Conservation (phyloP, 78 protist species). For the Dictyostelium discoideum region dicty_2.7 NC_007089.4:5194501-5195000, state of each 20-base stretch:
- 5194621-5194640: slow-evolving; percentile 83
- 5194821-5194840: slow-evolving; percentile 97
- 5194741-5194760: slow-evolving; percentile 89
- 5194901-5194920: slow-evolving; percentile 93
- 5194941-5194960: slow-evolving; percentile 63
- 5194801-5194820: slow-evolving; percentile 97
- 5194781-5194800: slow-evolving; percentile 98
- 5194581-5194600: neutral
- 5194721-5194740: slow-evolving; percentile 93
- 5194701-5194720: slow-evolving; percentile 97
- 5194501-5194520: too few relatives aligned
- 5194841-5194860: slow-evolving; percentile 92
- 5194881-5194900: slow-evolving; percentile 97
- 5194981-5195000: neutral
- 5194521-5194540: too few relatives aligned
- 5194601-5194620: neutral
- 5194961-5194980: neutral
- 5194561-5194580: too few relatives aligned
- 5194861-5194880: slow-evolving; percentile 98
- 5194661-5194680: slow-evolving; percentile 96
- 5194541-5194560: too few relatives aligned
- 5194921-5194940: slow-evolving; percentile 96
- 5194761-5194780: slow-evolving; percentile 98
- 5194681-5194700: slow-evolving; percentile 95
- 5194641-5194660: slow-evolving; percentile 96